phyloP scores from a whole-genome alignment of 129 eudicot genomes.

The Logfia minima region DNA sequence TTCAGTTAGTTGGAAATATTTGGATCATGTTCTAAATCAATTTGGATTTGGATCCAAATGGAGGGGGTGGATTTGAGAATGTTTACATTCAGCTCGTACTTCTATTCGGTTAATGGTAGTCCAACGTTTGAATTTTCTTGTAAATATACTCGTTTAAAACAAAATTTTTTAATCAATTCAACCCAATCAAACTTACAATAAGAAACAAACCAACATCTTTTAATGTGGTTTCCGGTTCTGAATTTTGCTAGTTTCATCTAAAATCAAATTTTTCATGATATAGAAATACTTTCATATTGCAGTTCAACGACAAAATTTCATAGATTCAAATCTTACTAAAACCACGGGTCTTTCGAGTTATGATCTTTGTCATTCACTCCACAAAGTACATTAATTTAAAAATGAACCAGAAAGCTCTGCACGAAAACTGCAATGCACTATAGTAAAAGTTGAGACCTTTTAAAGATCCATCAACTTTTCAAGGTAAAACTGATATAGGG shows the following conservation, averaged over 20 bases:
- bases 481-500: slow-evolving; percentile 36
- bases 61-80: no score
- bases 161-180: no score
- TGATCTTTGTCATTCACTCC: not conserved
- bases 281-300: not conserved
- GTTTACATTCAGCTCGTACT: no score
- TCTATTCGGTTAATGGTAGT: no score
- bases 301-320: not conserved
- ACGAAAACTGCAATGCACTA: slow-evolving; percentile 5
- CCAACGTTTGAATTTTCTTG: no score
- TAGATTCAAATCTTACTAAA: not conserved
- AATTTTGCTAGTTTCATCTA: not conserved
- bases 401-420: slow-evolving; percentile 8
- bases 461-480: slow-evolving; percentile 9
- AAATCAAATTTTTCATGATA: not conserved
- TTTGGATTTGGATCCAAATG: no score
- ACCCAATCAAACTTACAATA: no score
- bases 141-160: no score
- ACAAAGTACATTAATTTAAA: not conserved
- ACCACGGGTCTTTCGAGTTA: not conserved
- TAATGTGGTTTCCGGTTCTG: not conserved
- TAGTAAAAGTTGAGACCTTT: not conserved
- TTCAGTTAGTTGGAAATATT: no score
- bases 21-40: no score
- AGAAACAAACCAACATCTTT: not conserved